Base-by-base conservation (phyloP, 2,329 filamentous ascomycete species). In the Colletotrichum horii region DNA sequence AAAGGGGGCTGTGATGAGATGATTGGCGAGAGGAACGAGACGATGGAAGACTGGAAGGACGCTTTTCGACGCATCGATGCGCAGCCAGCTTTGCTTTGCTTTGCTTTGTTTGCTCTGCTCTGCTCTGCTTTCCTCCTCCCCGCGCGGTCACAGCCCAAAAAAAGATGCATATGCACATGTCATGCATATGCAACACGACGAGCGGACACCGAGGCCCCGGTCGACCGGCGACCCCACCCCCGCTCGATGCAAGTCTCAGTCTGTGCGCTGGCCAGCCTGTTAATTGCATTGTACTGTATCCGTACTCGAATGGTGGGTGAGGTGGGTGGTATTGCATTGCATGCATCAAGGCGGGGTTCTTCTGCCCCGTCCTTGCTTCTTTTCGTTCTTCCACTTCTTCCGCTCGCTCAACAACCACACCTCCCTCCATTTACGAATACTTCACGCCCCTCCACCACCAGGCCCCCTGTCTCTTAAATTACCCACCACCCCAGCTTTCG, bases 191-290 rank as follows among this genome's bases (percentile, higher is more conserved):
- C 38, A 75, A 34, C 12, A 62, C 30, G 30, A n/a, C 72, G 30
- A 9, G 15, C 34, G 34, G 61, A 64, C 61, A 28, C 58, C 12
- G 16, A 24, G 4, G 8, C 16, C 43, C 43, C 43, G 43, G 36
- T 22, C 55, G 24, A 16, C n/a, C n/a, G 32, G 22, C 8, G 22
- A 38, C 61, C 26, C 73, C 69, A 26, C 69, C 73, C 73, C 69
- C 73, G 69, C 55, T 58, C 14, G 5, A 58, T 75, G 73, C 73
- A 71, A 55, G 71, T 74, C 67, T 74, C 34, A 66, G 61, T 74
- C 26, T 26, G 9, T 19, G 48, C 19, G 16, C 22, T 12, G 28
- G 32, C 3, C 7, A 1, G 16, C 38, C 48, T 30, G 9, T n/a
- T 72, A 61, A 72, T 67, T 67, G 72, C 69, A 75, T 72, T 43